These are phyloP conservation scores for Labyrinthula sp. DNA, from an alignment of 352 stramenopile genomes.

Conservation along the genomic window DNA sequence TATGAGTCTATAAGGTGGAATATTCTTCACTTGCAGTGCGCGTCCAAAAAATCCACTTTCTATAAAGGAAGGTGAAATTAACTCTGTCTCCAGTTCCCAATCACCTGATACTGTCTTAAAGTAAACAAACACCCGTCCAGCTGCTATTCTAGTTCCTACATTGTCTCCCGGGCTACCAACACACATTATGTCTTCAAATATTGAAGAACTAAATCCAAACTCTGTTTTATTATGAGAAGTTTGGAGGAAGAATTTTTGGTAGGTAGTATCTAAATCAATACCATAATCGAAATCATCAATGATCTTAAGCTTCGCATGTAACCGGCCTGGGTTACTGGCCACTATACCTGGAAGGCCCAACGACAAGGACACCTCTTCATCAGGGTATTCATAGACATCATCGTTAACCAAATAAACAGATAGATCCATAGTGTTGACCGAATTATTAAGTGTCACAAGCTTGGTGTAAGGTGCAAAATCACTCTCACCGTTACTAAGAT, in stretches of 20 bases:
- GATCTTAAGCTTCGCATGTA: conserved; percentile 14
- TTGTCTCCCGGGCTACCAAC: conserved; percentile 6
- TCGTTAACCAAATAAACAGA: no score
- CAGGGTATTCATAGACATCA: conserved; percentile 10
- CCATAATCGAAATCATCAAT: conserved; percentile 19
- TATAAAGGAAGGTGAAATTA: conserved; percentile 2
- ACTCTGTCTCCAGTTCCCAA: conserved; percentile 18
- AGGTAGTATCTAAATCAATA: conserved; percentile 13
- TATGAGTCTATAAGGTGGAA: conserved; percentile 17
- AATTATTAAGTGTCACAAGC: no score
- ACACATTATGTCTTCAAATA: neutral
- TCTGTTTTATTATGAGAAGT: neutral
- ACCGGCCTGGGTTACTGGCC: no score
- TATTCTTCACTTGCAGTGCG: conserved; percentile 5
- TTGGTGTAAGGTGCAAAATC: no score
- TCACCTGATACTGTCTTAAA: neutral
- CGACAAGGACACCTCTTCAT: conserved; percentile 24
- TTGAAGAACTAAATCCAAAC: conserved; percentile 14
- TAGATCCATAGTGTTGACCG: no score
- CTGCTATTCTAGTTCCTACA: neutral
- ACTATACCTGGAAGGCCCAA: no score
- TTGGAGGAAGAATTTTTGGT: conserved; percentile 10
- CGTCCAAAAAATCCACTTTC: conserved; percentile 5
- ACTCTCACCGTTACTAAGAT: no score
- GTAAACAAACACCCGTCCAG: conserved; percentile 15